Conservation (phyloP, 73 alveolate genomes). For the Tetrahymena elliotti region DNA sequence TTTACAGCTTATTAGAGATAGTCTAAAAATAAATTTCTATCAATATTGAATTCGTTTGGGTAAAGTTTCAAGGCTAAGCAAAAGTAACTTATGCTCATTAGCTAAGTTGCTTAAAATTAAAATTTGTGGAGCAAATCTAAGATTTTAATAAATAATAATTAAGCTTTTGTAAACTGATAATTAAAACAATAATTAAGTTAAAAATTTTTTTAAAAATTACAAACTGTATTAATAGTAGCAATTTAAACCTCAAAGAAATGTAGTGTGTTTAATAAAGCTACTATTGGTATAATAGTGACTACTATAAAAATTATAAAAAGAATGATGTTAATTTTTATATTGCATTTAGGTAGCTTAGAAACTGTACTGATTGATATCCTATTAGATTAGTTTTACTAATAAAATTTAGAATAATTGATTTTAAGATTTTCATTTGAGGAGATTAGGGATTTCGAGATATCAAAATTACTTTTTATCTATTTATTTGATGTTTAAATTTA, state of each 20-base stretch:
- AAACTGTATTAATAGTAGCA: neutral
- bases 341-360: neutral
- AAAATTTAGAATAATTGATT: neutral
- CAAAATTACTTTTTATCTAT: neutral
- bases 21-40: neutral
- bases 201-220: neutral
- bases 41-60: neutral
- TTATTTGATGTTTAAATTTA: neutral
- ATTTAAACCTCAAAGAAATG: neutral
- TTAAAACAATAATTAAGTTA: neutral
- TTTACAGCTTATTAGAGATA: neutral
- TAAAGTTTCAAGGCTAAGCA: neutral
- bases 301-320: neutral
- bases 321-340: neutral
- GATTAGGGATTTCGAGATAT: neutral
- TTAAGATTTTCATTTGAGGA: neutral
- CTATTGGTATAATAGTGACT: neutral
- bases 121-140: neutral
- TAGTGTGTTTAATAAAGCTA: neutral
- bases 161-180: neutral
- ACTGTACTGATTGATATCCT: neutral
- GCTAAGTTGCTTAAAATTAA: neutral
- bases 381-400: neutral
- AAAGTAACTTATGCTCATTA: neutral
- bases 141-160: neutral